Evolutionary conservation across 768 basidiomycete genomes (phyloP).

Genomic region (Mycena indigotica): DNA sequence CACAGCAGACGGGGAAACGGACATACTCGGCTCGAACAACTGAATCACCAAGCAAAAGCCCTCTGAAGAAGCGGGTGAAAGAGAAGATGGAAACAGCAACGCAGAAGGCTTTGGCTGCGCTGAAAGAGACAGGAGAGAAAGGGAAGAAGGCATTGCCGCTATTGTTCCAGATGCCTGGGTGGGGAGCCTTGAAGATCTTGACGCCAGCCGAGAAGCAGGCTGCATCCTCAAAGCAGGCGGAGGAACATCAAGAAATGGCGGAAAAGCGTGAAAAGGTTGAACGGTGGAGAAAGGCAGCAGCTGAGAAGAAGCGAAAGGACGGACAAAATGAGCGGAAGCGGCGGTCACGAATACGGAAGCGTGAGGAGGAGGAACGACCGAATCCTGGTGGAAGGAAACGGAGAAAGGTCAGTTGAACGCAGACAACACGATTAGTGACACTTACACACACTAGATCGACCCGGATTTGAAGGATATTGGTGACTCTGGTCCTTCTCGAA

Average conservation of each 20-base stretch:
- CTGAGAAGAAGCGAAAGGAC: slow-evolving; percentile 2
- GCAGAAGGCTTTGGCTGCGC: slow-evolving; percentile 5
- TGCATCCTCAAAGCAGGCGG: not conserved
- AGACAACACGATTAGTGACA: too few species aligned
- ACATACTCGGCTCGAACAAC: slow-evolving; percentile 5
- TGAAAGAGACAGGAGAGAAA: too few species aligned
- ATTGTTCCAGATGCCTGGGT: slow-evolving; percentile 1
- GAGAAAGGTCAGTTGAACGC: too few species aligned
- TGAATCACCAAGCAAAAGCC: slow-evolving; percentile 4
- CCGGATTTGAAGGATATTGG: too few species aligned
- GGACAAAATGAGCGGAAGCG: slow-evolving; percentile 15
- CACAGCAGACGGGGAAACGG: slow-evolving; percentile 1
- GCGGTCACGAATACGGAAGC: slow-evolving; percentile 27
- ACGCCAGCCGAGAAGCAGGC: slow-evolving; percentile 5
- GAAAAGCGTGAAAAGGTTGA: not conserved
- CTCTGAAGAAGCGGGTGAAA: slow-evolving; percentile 9
- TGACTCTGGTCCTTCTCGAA: too few species aligned
- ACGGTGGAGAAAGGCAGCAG: slow-evolving; percentile 1
- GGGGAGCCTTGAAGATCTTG: slow-evolving; percentile 8
- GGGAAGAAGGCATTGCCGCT: not conserved
- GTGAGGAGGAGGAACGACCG: too few species aligned
- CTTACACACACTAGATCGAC: too few species aligned
- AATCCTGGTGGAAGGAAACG: too few species aligned
- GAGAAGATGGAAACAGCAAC: not conserved
- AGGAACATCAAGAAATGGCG: slow-evolving; percentile 1